Base-by-base conservation (phyloP, 768 basidiomycete genomes). In the Phaeotremella skinneri region DNA sequence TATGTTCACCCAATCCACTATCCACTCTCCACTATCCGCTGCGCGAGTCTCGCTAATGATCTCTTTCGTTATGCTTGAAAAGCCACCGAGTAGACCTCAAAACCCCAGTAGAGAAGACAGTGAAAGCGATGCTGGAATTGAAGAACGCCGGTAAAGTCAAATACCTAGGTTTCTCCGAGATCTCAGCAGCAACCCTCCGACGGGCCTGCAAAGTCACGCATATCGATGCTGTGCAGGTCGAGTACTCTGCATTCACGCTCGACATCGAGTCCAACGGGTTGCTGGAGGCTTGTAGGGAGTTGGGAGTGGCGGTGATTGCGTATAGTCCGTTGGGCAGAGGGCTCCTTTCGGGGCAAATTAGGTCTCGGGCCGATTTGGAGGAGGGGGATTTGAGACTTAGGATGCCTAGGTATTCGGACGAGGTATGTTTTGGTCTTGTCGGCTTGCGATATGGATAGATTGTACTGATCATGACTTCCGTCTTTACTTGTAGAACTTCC, bases 271-370 rank as follows among this genome's bases (percentile, higher is more conserved):
- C 64, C n/a, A 66, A 64, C 57, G 76, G 72, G 9, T 47, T 74
- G 9, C 70, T 76, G 55, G 66, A 73, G 13, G 61, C 78, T 16
- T 78, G 78, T 2, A 69, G 74, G 16, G 81, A 82, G 61, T 73
- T 81, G 20, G 81, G 80, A 27, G 73, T 81, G 26, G 62, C 73
- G 2, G 66, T 81, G 52, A 67, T 80, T 53, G 80, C 81, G 17
- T 81, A 80, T 66, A 78, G 80, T 4, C 79, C 78, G 2, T 66
- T 78, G 16, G 78, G 79, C 2, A 72, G 78, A 41, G 80, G 80
- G 14, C 67, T 80, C 17, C 55, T 81, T n/a, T 78, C 69, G 9
- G 78, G 77, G 9, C 14, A 37, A 52, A 49, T 51, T 48, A 25
- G 52, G 55, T 62, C 57, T 30, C 63, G 49, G 29, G 63, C 53